Conservation (phyloP, 2,329 filamentous ascomycete genomes). For the Hymenoscyphus infarciens region DNA sequence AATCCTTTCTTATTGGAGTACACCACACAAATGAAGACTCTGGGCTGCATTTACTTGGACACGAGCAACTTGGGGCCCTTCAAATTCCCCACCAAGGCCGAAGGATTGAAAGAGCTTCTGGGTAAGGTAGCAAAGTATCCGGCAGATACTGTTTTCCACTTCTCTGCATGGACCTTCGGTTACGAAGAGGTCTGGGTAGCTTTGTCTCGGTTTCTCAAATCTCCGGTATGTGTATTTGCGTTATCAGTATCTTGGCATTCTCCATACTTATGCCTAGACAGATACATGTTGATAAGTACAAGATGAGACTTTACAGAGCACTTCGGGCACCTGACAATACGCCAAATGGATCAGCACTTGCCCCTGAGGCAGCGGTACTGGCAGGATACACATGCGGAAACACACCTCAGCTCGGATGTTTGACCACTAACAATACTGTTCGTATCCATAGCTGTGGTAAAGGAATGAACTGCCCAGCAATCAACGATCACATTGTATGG, state of each 20-base stretch:
- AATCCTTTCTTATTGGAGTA: constrained; percentile 76
- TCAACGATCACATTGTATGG: constrained; percentile 57
- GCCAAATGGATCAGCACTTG: constrained; percentile 36
- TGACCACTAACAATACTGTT: constrained; percentile 60
- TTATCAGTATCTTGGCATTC: constrained; percentile 11
- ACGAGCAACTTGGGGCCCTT: constrained; percentile 64
- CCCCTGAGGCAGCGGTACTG: constrained; percentile 62
- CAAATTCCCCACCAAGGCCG: constrained; percentile 59
- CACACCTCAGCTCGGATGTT: constrained; percentile 61
- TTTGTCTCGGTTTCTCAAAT: constrained; percentile 65
- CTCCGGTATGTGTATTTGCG: constrained; percentile 45
- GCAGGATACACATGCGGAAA: constrained; percentile 76
- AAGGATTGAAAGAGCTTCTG: constrained; percentile 73
- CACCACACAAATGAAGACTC: constrained; percentile 56
- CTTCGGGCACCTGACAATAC: constrained; percentile 46
- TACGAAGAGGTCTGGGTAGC: constrained; percentile 93
- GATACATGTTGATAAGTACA: constrained; percentile 83
- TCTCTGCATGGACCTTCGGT: constrained; percentile 87
- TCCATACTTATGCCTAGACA: constrained; percentile 34
- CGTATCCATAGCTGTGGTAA: constrained; percentile 85
- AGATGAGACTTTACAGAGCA: constrained; percentile 66
- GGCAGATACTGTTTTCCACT: constrained; percentile 71
- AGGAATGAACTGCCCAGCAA: constrained; percentile 56
- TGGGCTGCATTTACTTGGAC: constrained; percentile 86
- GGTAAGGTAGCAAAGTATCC: constrained; percentile 66